A percentile compares a stretch with the other conserved stretches of the same genome.
Evolutionary conservation across 768 basidiomycete species (phyloP).

Genomic region (Termitomyces sp.): DNA sequence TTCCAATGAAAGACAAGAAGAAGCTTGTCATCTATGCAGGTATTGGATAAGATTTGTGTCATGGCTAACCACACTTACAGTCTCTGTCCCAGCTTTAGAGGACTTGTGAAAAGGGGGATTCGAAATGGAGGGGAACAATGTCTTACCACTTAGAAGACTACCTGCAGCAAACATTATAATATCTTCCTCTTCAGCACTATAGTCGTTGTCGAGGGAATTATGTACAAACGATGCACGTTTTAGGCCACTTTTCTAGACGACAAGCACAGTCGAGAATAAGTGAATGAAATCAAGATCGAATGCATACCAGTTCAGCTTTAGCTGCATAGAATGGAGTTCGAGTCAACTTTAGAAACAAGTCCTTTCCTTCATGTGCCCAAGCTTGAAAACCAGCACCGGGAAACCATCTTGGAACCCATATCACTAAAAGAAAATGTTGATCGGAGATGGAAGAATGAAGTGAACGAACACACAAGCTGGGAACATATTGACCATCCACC

Average conservation of each 20-base stretch:
- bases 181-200: background rate
- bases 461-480: background rate
- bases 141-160: background rate
- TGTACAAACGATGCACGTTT: background rate
- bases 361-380: background rate
- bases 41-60: background rate
- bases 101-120: background rate
- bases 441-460: background rate
- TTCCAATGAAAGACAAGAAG: background rate
- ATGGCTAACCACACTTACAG: background rate
- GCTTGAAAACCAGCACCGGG: background rate
- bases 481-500: background rate
- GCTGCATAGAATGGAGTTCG: background rate
- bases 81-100: background rate
- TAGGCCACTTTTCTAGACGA: background rate
- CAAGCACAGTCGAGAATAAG: too few species aligned
- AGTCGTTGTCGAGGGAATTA: background rate
- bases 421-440: background rate
- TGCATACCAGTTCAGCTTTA: background rate
- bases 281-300: background rate
- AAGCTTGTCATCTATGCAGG: background rate
- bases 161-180: background rate
- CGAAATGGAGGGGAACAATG: background rate
- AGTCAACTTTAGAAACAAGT: background rate
- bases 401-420: background rate